Evolutionary conservation across 139 green algal genomes (phyloP), one percentile per base, ranked within the genome.

Genomic region (Edaphochlamys debaryana): DNA sequence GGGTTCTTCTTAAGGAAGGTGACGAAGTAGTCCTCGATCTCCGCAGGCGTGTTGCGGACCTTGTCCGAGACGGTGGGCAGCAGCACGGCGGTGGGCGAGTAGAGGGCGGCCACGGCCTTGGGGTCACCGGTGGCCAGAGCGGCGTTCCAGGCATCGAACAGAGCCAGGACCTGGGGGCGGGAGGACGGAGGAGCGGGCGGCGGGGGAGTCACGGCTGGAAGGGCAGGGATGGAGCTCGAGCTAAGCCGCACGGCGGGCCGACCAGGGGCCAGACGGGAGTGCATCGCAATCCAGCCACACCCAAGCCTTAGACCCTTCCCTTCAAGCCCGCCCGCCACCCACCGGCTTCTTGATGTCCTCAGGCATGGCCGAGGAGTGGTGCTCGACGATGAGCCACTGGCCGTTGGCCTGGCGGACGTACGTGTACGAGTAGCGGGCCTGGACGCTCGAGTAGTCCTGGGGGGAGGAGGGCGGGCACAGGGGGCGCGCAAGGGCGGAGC

Each of bases 11-110:
- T 36, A 4, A 82, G 76, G 60, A 82, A 82, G 30, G 13, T 5
- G 23, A 73, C 63, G 38, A 82, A 82, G 40, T 82, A 82, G 37
- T 62, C 58, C 37, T 38, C 27, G 41, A 76, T 76, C 30, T 56
- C 41, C 27, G 40, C 69, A 9, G 27, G 69, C 1, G 76, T 82
- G 60, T 66, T 82, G 60, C 76, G 76, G 25, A 72, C 38, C 15
- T 27, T 41, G 76, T 82, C 67, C 30, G 76, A 82, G 13, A 82
- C 37, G n/a, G 76, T 82, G 37, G 76, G 76, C 76, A 82, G 76
- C 32, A 82, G 76, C 11, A 82, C 76, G 27, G 54, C 76, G 23
- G 27, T 38, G 45, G 54, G 56, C 11, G 76, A 60, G 40, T 82
- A 82, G 11, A 82, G 37, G 58, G 40, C 62, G 22, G 60, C 76